Evolutionary conservation across 129 eudicot species (phyloP).

Genomic region (Tanacetum coccineum): DNA sequence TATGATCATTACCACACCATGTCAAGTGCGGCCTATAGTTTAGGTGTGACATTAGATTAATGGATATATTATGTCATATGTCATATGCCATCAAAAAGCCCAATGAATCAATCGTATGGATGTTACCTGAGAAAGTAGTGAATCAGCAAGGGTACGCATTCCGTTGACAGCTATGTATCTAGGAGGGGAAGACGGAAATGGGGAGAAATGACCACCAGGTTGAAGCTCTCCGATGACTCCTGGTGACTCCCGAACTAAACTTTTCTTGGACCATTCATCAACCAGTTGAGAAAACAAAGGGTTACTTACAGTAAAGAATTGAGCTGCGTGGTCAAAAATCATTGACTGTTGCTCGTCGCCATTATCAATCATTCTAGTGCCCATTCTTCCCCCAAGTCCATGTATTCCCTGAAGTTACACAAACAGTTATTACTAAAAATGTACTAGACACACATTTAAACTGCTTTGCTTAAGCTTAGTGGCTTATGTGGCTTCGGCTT

Average conservation of each 20-base stretch:
- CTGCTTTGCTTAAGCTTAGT: too few relatives aligned
- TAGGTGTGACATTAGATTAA: neutral
- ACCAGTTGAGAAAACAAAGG: conserved; percentile 70
- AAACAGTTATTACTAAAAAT: neutral
- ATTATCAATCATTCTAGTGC: conserved; percentile 64
- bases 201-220: conserved; percentile 64
- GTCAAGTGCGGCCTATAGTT: too few relatives aligned
- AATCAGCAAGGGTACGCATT: conserved; percentile 94
- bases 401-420: conserved; percentile 61
- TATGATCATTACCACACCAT: too few relatives aligned
- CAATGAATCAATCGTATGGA: too few relatives aligned
- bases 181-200: conserved; percentile 54
- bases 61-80: too few relatives aligned
- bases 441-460: too few relatives aligned
- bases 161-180: conserved; percentile 81
- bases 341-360: conserved; percentile 29
- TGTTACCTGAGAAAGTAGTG: conserved; percentile 76
- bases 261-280: conserved; percentile 63
- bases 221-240: conserved; percentile 82
- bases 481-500: too few relatives aligned
- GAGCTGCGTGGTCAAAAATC: conserved; percentile 93
- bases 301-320: conserved; percentile 82
- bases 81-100: neutral
- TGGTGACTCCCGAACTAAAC: conserved; percentile 64
- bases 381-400: conserved; percentile 99